Conservation (phyloP, 2,329 filamentous ascomycete genomes). For the Trichoderma simmonsii region DNA sequence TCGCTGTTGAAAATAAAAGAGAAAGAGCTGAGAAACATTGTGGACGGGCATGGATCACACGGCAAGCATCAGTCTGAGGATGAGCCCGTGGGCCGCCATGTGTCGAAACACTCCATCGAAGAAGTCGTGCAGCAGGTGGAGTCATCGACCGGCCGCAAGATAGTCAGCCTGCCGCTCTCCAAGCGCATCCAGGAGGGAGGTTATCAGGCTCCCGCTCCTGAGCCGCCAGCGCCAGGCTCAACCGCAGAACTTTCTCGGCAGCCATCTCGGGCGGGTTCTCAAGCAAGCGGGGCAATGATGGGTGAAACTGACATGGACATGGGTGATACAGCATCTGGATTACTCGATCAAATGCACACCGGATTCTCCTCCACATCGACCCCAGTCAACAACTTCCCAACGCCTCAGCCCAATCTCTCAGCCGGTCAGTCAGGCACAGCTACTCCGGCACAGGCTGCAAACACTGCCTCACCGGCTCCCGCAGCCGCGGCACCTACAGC, state of each 20-base stretch:
- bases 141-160: slow-evolving; percentile 62
- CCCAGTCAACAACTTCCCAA: slow-evolving; percentile 57
- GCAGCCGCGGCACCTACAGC: slow-evolving; percentile 25
- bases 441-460: slow-evolving; percentile 51
- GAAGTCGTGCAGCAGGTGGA: slow-evolving; percentile 76
- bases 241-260: slow-evolving; percentile 48
- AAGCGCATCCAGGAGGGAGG: slow-evolving; percentile 76
- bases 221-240: slow-evolving; percentile 29
- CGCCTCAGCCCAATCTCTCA: slow-evolving; percentile 59
- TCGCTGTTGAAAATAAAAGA: slow-evolving; percentile 72
- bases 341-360: slow-evolving; percentile 67
- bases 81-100: slow-evolving; percentile 33
- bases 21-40: slow-evolving; percentile 66
- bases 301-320: slow-evolving; percentile 63
- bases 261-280: slow-evolving; percentile 53
- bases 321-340: slow-evolving; percentile 60
- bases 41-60: slow-evolving; percentile 54
- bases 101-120: slow-evolving; percentile 57
- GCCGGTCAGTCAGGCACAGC: slow-evolving; percentile 53
- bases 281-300: slow-evolving; percentile 53
- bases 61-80: slow-evolving; percentile 60
- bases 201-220: slow-evolving; percentile 58
- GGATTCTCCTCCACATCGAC: slow-evolving; percentile 59
- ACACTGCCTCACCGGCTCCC: slow-evolving; percentile 44
- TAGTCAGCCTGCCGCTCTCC: slow-evolving; percentile 61